A percentile compares a stretch with the other conserved stretches of the same genome.
Evolutionary conservation across 352 stramenopile genomes (phyloP).

Genomic region (Thalassiosira livingstoniorum): DNA sequence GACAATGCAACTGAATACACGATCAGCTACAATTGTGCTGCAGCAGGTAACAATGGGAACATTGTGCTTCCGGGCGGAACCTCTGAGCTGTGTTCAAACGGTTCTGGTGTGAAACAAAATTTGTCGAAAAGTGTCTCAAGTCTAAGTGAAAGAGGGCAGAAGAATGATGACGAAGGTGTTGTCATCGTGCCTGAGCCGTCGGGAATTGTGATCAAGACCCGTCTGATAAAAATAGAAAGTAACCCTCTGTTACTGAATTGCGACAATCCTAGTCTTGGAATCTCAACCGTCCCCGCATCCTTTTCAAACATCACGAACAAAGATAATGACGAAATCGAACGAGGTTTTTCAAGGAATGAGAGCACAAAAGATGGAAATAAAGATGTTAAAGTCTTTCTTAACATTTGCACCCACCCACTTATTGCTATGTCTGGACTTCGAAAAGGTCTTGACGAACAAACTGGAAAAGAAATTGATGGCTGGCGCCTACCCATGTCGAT

Average conservation of each 20-base stretch:
- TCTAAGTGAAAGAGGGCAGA: not conserved
- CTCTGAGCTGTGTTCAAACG: not conserved
- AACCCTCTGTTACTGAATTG: constrained; percentile 8
- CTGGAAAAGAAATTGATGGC: constrained; percentile 56
- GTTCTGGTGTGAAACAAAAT: not conserved
- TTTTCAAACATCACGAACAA: too few species aligned
- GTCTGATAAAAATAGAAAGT: constrained; percentile 30
- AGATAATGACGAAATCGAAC: too few species aligned
- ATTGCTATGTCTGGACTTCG: constrained; percentile 46
- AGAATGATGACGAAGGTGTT: constrained; percentile 33
- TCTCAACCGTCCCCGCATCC: too few species aligned
- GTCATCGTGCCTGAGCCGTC: constrained; percentile 54
- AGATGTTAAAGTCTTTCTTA: constrained; percentile 59
- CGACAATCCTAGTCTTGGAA: constrained; percentile 24
- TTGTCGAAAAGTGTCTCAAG: too few species aligned
- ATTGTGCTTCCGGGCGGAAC: constrained; percentile 22
- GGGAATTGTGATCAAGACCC: constrained; percentile 60
- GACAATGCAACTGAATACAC: constrained; percentile 16
- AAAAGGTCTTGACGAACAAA: constrained; percentile 49
- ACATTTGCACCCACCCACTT: constrained; percentile 58
- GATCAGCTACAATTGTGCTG: constrained; percentile 16
- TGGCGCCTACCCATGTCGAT: constrained; percentile 61
- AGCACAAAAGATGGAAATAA: too few species aligned
- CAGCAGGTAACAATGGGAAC: not conserved
- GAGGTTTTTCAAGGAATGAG: too few species aligned